Evolutionary conservation across 1,139 yeast species (phyloP).

Genomic region (Meyerozyma athensensis): DNA sequence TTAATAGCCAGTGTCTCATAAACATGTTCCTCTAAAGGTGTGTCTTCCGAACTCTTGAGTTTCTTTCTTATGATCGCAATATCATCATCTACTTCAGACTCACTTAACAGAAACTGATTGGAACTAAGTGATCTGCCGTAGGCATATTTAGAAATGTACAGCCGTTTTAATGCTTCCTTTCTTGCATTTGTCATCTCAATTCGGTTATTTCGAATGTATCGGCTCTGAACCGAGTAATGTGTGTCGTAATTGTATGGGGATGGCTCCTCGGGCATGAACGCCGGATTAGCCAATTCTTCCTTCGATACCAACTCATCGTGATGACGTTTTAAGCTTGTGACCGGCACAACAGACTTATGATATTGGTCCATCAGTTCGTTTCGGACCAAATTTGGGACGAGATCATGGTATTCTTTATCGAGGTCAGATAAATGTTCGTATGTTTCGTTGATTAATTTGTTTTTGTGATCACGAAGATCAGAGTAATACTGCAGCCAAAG

Average conservation of each 20-base stretch:
- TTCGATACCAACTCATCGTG: constrained; percentile 2
- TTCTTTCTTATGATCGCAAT: background rate
- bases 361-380: background rate
- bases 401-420: constrained; percentile 22
- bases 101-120: background rate
- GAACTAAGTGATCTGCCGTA: background rate
- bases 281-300: background rate
- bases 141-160: background rate
- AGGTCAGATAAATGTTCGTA: constrained; percentile 21
- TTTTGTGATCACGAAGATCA: constrained; percentile 17
- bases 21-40: background rate
- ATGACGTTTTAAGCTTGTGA: constrained; percentile 2
- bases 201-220: background rate
- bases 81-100: constrained; percentile 1
- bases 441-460: constrained; percentile 21
- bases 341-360: constrained; percentile 4
- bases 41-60: background rate
- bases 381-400: constrained; percentile 6
- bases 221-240: background rate
- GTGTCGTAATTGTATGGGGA: background rate
- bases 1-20: background rate
- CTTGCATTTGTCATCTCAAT: constrained; percentile 1
- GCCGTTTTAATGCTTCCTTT: background rate
- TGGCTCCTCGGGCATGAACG: background rate
- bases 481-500: constrained; percentile 26